These are phyloP conservation scores for Escallonia rubra DNA, from an alignment of 129 eudicot species.

Conservation along the genomic window DNA sequence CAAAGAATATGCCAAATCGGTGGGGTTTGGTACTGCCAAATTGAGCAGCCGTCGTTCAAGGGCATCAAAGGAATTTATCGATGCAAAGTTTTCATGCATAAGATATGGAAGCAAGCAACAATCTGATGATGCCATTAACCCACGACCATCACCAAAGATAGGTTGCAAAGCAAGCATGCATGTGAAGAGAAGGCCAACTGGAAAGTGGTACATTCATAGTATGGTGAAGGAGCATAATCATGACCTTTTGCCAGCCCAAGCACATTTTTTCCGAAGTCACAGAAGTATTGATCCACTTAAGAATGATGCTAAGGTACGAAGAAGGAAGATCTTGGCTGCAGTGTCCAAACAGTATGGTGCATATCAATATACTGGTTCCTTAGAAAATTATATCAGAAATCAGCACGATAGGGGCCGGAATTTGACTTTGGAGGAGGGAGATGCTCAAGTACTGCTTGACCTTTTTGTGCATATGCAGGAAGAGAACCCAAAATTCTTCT, in stretches of 20 bases:
- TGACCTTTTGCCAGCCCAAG: constrained; percentile 83
- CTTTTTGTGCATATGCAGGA: constrained; percentile 79
- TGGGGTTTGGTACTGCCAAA: constrained; percentile 92
- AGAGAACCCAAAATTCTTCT: constrained; percentile 72
- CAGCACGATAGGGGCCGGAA: constrained; percentile 77
- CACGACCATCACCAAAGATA: constrained; percentile 92
- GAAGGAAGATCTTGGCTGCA: constrained; percentile 41
- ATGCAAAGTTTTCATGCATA: constrained; percentile 91
- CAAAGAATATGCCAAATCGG: constrained; percentile 79
- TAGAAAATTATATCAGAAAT: constrained; percentile 51
- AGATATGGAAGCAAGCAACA: constrained; percentile 95
- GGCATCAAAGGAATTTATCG: constrained; percentile 84
- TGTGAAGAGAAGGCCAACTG: constrained; percentile 64
- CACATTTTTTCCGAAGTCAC: constrained; percentile 85
- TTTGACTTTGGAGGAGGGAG: constrained; percentile 71
- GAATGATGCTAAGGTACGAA: constrained; percentile 61
- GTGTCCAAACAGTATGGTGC: constrained; percentile 56
- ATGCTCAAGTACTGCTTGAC: constrained; percentile 65
- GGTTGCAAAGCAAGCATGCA: constrained; percentile 98
- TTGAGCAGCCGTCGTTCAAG: constrained; percentile 92
- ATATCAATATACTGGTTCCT: constrained; percentile 45
- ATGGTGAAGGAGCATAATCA: constrained; percentile 89
- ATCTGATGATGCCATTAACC: constrained; percentile 92
- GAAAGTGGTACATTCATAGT: constrained; percentile 83
- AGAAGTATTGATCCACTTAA: constrained; percentile 56